Conservation (phyloP, 1,284 basidiomycete species). For the Ustilago cynodontis region DNA sequence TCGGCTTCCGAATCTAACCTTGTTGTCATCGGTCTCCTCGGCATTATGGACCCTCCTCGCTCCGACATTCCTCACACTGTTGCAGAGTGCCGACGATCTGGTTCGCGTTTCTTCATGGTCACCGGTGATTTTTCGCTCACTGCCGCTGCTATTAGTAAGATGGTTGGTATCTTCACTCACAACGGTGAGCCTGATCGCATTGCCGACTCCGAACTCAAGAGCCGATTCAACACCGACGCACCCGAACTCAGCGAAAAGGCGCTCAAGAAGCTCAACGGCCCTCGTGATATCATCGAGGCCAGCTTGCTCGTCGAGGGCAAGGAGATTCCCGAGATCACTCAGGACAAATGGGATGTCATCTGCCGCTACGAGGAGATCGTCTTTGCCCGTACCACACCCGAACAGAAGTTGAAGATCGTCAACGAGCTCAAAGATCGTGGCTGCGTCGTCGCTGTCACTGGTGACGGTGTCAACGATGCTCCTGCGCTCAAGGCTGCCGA, state of each 20-base stretch:
- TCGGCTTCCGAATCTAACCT: constrained; percentile 71
- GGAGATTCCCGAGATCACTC: constrained; percentile 37
- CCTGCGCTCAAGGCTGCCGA: constrained; percentile 73
- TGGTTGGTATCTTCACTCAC: constrained; percentile 76
- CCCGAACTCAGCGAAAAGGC: constrained; percentile 49
- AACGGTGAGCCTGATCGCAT: constrained; percentile 66
- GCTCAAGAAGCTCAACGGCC: constrained; percentile 39
- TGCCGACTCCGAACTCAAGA: constrained; percentile 69
- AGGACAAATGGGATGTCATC: constrained; percentile 72
- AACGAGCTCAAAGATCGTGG: constrained; percentile 75
- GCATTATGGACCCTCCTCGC: constrained; percentile 77
- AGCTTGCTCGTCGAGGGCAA: constrained; percentile 43
- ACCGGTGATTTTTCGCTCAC: constrained; percentile 76
- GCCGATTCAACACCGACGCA: constrained; percentile 19
- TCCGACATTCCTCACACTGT: constrained; percentile 75
- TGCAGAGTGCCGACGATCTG: constrained; percentile 75
- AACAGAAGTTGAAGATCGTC: constrained; percentile 79
- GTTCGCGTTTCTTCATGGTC: constrained; percentile 79
- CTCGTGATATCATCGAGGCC: constrained; percentile 40
- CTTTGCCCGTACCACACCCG: constrained; percentile 80
- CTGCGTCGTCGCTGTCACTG: constrained; percentile 75
- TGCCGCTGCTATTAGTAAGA: constrained; percentile 76
- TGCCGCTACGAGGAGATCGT: constrained; percentile 78
- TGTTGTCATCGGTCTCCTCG: constrained; percentile 76
- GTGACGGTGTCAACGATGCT: constrained; percentile 81